phyloP scores from a whole-genome alignment of 495 filamentous ascomycete genomes.

The Neurospora africana region DNA sequence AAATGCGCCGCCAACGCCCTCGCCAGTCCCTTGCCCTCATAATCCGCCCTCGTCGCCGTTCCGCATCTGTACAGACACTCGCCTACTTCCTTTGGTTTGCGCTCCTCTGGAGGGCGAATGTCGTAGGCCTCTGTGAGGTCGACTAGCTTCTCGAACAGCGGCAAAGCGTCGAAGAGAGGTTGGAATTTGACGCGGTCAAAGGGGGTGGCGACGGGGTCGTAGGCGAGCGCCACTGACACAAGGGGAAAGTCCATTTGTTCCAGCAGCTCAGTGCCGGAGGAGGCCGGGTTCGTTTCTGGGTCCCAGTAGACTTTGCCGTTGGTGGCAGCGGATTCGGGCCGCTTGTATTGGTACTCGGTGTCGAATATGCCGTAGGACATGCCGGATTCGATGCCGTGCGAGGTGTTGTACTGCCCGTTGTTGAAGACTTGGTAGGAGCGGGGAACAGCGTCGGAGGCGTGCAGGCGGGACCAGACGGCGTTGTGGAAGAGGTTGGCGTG shows the following conservation, averaged over 20 bases:
- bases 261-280: conserved; percentile 8
- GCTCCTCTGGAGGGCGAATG: conserved; percentile 9
- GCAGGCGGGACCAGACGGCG: conserved; percentile 23
- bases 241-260: conserved; percentile 36
- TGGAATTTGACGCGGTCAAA: conserved; percentile 19
- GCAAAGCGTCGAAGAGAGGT: conserved; percentile 20
- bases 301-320: conserved; percentile 36
- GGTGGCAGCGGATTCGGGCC: conserved; percentile 24
- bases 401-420: not conserved
- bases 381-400: conserved; percentile 15
- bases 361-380: conserved; percentile 37
- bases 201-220: conserved; percentile 22
- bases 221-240: conserved; percentile 28
- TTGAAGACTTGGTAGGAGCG: conserved; percentile 12
- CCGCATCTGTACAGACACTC: conserved; percentile 31
- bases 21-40: conserved; percentile 26
- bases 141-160: conserved; percentile 20
- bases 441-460: conserved; percentile 15
- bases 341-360: conserved; percentile 34
- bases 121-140: conserved; percentile 12
- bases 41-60: conserved; percentile 25
- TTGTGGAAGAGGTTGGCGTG: conserved; percentile 30
- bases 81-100: conserved; percentile 15
- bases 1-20: conserved; percentile 24
- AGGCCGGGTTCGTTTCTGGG: conserved; percentile 3